Percentiles rank a stretch among this genome's conserved stretches.
These are phyloP conservation scores for Alternaria brassicicola DNA, from an alignment of 2,329 filamentous ascomycete genomes.

Conservation along the genomic window DNA sequence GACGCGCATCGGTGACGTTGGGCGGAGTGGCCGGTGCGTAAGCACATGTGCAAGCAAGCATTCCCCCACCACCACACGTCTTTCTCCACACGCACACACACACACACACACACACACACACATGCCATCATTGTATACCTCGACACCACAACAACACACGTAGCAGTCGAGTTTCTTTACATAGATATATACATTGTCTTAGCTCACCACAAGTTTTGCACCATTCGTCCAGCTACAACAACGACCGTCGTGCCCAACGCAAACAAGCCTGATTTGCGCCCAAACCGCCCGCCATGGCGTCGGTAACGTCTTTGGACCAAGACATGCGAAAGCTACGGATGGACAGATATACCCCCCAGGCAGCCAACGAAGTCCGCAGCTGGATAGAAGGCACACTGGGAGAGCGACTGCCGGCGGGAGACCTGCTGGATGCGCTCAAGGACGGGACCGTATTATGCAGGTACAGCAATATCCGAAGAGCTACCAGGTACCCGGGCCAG, in stretches of 20 bases:
- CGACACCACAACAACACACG: slow-evolving; percentile 1
- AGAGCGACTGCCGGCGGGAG: slow-evolving; percentile 71
- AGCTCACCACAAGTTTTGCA: neutral
- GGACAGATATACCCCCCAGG: slow-evolving; percentile 89
- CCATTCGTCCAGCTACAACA: neutral
- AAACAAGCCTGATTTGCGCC: slow-evolving; percentile 19
- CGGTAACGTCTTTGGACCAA: slow-evolving; percentile 90
- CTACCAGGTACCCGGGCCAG: neutral
- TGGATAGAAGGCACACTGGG: slow-evolving; percentile 88
- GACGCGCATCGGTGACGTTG: slow-evolving; percentile 38
- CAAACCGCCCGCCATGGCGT: slow-evolving; percentile 70
- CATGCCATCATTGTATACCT: slow-evolving; percentile 9
- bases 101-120: slow-evolving; percentile 10
- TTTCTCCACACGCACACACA: slow-evolving; percentile 8
- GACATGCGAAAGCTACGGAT: slow-evolving; percentile 93
- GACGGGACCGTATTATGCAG: slow-evolving; percentile 93
- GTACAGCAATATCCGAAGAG: slow-evolving; percentile 58
- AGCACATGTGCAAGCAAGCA: slow-evolving; percentile 19
- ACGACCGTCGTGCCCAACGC: slow-evolving; percentile 11
- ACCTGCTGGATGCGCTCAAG: slow-evolving; percentile 84
- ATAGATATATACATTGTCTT: neutral
- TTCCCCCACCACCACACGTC: slow-evolving; percentile 17
- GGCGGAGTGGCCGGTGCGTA: slow-evolving; percentile 32
- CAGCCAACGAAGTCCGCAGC: slow-evolving; percentile 79
- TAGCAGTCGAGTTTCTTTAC: neutral